These are phyloP conservation scores for Tetraselmis striata DNA, from an alignment of 139 green algal species.

Conservation along the genomic window DNA sequence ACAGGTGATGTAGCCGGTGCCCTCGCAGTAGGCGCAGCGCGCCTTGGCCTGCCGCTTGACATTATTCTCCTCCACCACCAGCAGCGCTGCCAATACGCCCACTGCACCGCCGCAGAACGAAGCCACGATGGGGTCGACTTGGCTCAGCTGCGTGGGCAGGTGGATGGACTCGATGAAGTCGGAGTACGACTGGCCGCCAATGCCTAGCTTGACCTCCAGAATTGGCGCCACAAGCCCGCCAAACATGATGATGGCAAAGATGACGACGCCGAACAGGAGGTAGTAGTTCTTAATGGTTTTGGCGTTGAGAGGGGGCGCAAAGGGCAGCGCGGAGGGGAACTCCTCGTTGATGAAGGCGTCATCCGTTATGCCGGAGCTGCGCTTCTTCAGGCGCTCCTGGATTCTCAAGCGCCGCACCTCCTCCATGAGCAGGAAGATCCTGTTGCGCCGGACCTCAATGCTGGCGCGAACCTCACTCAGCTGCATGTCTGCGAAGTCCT, in stretches of 20 bases:
- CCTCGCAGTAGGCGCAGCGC: constrained; percentile 72
- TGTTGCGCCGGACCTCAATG: constrained; percentile 71
- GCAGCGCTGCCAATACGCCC: constrained; percentile 83
- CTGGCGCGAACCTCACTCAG: constrained; percentile 68
- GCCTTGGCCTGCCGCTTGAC: constrained; percentile 69
- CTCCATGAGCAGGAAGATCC: constrained; percentile 96
- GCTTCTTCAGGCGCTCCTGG: constrained; percentile 78
- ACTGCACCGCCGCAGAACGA: constrained; percentile 95
- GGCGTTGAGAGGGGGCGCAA: constrained; percentile 80
- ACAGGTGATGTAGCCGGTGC: constrained; percentile 89
- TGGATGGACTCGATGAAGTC: constrained; percentile 88
- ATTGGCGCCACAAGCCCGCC: constrained; percentile 82
- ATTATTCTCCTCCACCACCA: constrained; percentile 96
- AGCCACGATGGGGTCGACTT: constrained; percentile 97
- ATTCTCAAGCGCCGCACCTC: constrained; percentile 91
- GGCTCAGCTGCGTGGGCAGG: constrained; percentile 80
- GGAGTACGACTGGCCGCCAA: constrained; percentile 84
- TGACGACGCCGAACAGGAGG: constrained; percentile 56
- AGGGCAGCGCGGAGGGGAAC: constrained; percentile 72
- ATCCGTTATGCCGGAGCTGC: constrained; percentile 5
- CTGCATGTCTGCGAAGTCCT: constrained; percentile 77
- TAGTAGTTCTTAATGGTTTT: constrained; percentile 76
- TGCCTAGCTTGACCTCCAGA: constrained; percentile 85
- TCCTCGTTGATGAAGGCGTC: constrained; percentile 52
- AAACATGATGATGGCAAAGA: constrained; percentile 85